Percentiles rank a stretch among this genome's conserved stretches.
Conservation (phyloP, 805 yeast genomes). For the Metschnikowia chrysomelidarum region DNA sequence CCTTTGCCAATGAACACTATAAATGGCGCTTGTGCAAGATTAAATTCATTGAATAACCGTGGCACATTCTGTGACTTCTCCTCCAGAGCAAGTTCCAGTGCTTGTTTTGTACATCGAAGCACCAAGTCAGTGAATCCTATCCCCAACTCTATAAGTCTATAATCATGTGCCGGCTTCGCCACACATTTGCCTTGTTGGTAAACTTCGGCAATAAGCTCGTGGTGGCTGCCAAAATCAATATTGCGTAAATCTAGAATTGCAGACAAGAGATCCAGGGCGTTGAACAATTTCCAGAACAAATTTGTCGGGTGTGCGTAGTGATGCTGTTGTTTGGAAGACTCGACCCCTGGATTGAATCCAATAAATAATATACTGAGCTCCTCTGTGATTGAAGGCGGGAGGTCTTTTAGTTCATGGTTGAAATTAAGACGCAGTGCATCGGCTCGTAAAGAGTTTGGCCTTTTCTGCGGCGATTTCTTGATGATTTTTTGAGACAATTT, state of each 20-base stretch:
- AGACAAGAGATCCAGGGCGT: slow-evolving; percentile 46
- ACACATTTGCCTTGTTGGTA: slow-evolving; percentile 7
- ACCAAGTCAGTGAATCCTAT: slow-evolving; percentile 76
- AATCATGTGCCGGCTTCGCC: slow-evolving; percentile 40
- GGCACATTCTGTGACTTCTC: slow-evolving; percentile 62
- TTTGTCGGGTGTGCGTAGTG: slow-evolving; percentile 73
- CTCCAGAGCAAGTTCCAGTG: slow-evolving; percentile 46
- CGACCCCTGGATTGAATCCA: slow-evolving; percentile 72
- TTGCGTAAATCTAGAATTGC: slow-evolving; percentile 5
- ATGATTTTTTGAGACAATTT: slow-evolving; percentile 1
- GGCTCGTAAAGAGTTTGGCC: neutral
- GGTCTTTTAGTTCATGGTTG: slow-evolving; percentile 20
- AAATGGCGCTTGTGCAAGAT: slow-evolving; percentile 33
- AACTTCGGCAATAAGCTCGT: slow-evolving; percentile 15
- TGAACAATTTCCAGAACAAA: slow-evolving; percentile 63
- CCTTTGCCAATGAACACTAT: slow-evolving; percentile 71
- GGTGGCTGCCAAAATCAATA: slow-evolving; percentile 13
- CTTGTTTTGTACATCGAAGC: slow-evolving; percentile 57
- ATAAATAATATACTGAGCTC: slow-evolving; percentile 48
- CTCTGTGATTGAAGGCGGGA: slow-evolving; percentile 31
- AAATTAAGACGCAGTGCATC: no score
- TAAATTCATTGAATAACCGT: slow-evolving; percentile 46
- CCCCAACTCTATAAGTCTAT: slow-evolving; percentile 37
- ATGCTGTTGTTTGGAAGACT: slow-evolving; percentile 60
- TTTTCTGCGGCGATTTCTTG: slow-evolving; percentile 1